Evolutionary conservation across 495 filamentous ascomycete genomes (phyloP), one percentile per base, ranked within the genome.

Genomic region (Filosporella fistucella): DNA sequence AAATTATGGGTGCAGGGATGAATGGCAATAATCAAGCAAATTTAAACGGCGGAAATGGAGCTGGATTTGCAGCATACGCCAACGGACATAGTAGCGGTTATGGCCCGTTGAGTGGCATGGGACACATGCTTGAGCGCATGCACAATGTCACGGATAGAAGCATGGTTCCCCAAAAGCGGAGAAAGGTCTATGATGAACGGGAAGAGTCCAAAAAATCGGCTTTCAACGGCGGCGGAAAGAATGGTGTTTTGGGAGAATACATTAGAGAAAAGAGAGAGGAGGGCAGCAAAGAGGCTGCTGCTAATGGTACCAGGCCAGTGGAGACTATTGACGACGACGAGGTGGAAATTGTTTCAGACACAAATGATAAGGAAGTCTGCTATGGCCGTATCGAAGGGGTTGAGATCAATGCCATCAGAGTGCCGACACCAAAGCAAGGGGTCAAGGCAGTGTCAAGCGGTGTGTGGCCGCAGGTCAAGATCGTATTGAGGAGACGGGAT

Each of bases 331-430:
- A 86, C 29, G 77, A 79, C 29, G 46, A 60, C 10, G 69, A 83
- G 12, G 39, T 76, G 2, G 60, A 76, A n/a, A 42, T 74, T 41
- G 35, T 77, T 38, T 61, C 63, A 10, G 50, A 67, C 38, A 32
- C 59, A 5, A 66, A 52, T 18, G 68, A 75, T 16, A 75, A 84
- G 56, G 81, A 88, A 56, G 85, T 96, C 21, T 96, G 93, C 66
- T 90, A 88, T 60, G 93, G 93, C 7, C 84, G 82, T 61, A 59
- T 96, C 16, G 79, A 88, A 29, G 71, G 74, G 16, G 81, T 83
- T 3, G 82, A 66, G 41, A 68, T 95, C 47, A 82, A 84, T 30
- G 82, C 86, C 16, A 71, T 81, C 51, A 58, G 66, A 12, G 76
- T 95, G 1, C 91, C 83, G 3, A 67, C 63, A 2, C 76, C 86